Base-by-base conservation (phyloP, 2,329 filamentous ascomycete species). In the Penicillium sp. region DNA sequence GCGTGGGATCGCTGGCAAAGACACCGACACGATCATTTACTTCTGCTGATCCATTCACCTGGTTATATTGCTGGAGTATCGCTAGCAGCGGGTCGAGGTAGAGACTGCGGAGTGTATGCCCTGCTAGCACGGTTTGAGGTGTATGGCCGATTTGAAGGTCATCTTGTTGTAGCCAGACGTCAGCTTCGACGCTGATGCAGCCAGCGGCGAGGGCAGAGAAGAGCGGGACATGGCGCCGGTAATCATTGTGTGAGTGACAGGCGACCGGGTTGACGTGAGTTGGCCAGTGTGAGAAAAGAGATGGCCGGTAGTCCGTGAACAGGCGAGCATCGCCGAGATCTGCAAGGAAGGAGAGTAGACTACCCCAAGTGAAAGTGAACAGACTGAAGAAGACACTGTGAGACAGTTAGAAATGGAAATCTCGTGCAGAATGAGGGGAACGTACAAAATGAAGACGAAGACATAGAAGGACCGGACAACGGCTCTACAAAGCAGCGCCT, bases 221-320 rank as follows among this genome's bases (percentile, higher is more conserved):
- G 3, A 89, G 72, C 0, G 85, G 84, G 0, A 79, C 72, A 15
- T 73, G 72, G 42, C 82, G 78, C 81, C 81, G 85, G 66, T 88
- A 88, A 65, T 88, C 84, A 58, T 88, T 87, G 63, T 88, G 84
- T 1, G 81, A 84, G 64, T 87, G 83, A 54, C 82, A 84, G 1
- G 73, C 71, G 27, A 83, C 75, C 1, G 82, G 81, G 2, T 72
- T 62, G 15, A 81, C 71, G 41, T 68, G 66, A 1, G 63, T 50
- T 7, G 40, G 32, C 37, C 37, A 51, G 18, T 46, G 42, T 15
- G 51, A 42, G 38, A 50, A 49, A n/a, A 46, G 15, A 1, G 46
- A 52, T 7, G 48, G 46, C n/a, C 18, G 42, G 18, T 46, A 38
- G n/a, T 32, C 13, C 4, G 39, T 39, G 31, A 45, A 47, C 24